Evolutionary conservation across 441 rosid species (phyloP).

Genomic region (Francoa sonchifolia): DNA sequence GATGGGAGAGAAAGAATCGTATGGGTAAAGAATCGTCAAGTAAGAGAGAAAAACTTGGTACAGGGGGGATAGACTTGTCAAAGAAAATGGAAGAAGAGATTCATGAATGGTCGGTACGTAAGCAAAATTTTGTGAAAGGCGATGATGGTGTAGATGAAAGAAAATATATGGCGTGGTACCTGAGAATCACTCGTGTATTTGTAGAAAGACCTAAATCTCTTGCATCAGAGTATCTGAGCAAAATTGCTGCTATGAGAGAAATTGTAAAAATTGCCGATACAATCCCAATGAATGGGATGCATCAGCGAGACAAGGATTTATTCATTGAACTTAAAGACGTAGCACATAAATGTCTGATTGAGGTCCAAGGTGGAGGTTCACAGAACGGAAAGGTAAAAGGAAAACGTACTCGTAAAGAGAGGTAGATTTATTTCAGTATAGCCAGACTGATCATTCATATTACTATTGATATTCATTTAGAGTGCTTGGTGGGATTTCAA

Average conservation of each 20-base stretch:
- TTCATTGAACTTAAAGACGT: conserved; percentile 31
- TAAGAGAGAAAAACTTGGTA: conserved; percentile 38
- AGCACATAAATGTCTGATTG: conserved; percentile 31
- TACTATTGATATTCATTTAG: no score
- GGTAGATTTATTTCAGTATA: no score
- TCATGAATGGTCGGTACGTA: conserved; percentile 73
- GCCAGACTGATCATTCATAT: no score
- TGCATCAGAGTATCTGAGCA: conserved; percentile 94
- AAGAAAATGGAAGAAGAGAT: conserved; percentile 85
- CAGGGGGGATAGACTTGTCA: conserved; percentile 93
- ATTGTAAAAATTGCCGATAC: conserved; percentile 75
- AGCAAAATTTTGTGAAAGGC: conserved; percentile 44
- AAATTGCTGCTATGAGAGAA: conserved; percentile 76
- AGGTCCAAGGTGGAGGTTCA: conserved; percentile 25
- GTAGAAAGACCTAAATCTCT: conserved; percentile 94
- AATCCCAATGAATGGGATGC: conserved; percentile 62
- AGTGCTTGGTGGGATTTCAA: no score
- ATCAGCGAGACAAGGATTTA: conserved; percentile 29
- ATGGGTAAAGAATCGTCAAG: conserved; percentile 13
- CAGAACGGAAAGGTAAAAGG: conserved; percentile 77
- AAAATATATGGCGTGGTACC: conserved; percentile 77
- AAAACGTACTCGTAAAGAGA: no score
- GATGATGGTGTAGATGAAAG: conserved; percentile 56
- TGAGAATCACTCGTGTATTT: conserved; percentile 66
- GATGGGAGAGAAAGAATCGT: conserved; percentile 90